Base-by-base conservation (phyloP, 2,329 filamentous ascomycete genomes). In the Neofusicoccum umdonicola region DNA sequence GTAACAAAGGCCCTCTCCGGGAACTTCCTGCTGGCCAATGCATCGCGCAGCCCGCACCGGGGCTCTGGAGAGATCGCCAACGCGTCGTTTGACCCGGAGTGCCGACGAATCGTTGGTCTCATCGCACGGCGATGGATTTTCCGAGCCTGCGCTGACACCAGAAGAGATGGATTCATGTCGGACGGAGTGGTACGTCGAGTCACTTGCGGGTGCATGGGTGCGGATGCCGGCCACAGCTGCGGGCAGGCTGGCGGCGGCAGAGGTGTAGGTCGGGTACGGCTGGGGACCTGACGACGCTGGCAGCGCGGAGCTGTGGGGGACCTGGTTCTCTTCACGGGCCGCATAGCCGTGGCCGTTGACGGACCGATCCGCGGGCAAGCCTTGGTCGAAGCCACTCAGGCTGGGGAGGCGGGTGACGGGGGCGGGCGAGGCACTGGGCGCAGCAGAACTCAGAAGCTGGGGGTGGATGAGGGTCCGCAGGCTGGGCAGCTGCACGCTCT, bases 1-100 rank as follows among this genome's bases (percentile, higher is more conserved):
- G 73, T 92, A 95, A 79, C 91, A 95, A 71, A 90, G 76, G 2
- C 91, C 92, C 76, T 95, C 90, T 8, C 91, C 91, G 0, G 89
- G 87, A 3, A 95, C 86, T 62, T 90, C 87, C 37, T 74, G 73
- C 68, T 78, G 74, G 19, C 74, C 76, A 39, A 78, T 64, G 64
- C 73, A 77, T 50, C 73, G 73, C 19, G 75, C 74, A 4, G 73
- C 69, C 50, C 71, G 73, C 37, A 73, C 66, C 17, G 74, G 72
- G 15, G 73, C 71, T 45, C 74, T 71, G 22, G 73, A 73, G 17
- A 72, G 68, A n/a, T 71, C 71, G 51, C 76, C 75, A 37, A 73
- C 64, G 17, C 75, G 73, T 66, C 74, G 72, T 68, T 73, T 73
- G n/a, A 71, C 67, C 13, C 51, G 41, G 31, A 71, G 68, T 50